phyloP scores from a whole-genome alignment of 805 yeast species.

The Schwanniomyces occidentalis region DNA sequence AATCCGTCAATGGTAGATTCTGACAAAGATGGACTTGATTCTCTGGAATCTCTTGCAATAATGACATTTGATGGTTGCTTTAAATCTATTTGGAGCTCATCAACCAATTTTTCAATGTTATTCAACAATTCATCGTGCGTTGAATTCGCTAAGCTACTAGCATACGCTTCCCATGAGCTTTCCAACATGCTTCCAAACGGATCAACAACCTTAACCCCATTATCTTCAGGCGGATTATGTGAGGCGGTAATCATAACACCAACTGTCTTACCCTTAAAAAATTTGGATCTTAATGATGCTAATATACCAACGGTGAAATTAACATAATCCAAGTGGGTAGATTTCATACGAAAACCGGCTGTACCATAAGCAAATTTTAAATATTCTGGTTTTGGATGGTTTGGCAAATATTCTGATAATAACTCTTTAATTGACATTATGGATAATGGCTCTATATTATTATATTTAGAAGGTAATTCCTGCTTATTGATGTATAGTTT shows the following conservation, averaged over 20 bases:
- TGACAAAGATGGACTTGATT: slow-evolving; percentile 69
- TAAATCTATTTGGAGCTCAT: slow-evolving; percentile 48
- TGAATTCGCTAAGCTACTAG: slow-evolving; percentile 79
- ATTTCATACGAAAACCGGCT: slow-evolving; percentile 89
- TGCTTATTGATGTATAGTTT: background rate
- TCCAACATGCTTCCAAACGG: slow-evolving; percentile 91
- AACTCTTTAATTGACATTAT: slow-evolving; percentile 5
- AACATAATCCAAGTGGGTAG: slow-evolving; percentile 70
- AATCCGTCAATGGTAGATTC: slow-evolving; percentile 64
- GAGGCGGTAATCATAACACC: slow-evolving; percentile 98
- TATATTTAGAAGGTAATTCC: background rate
- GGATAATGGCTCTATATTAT: background rate
- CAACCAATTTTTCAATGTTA: slow-evolving; percentile 39
- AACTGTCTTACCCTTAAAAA: slow-evolving; percentile 62
- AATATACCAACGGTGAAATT: slow-evolving; percentile 80
- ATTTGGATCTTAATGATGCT: slow-evolving; percentile 81
- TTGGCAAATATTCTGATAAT: slow-evolving; percentile 8
- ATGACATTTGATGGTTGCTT: slow-evolving; percentile 47
- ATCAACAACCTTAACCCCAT: slow-evolving; percentile 92
- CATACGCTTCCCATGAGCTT: slow-evolving; percentile 78
- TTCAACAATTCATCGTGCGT: slow-evolving; percentile 42
- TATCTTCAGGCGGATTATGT: slow-evolving; percentile 88
- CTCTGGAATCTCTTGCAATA: slow-evolving; percentile 87
- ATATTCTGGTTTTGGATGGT: slow-evolving; percentile 46
- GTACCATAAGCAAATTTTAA: slow-evolving; percentile 77